Conservation (phyloP, 2,329 filamentous ascomycete genomes). For the Cladosporium sphaerospermum region DNA sequence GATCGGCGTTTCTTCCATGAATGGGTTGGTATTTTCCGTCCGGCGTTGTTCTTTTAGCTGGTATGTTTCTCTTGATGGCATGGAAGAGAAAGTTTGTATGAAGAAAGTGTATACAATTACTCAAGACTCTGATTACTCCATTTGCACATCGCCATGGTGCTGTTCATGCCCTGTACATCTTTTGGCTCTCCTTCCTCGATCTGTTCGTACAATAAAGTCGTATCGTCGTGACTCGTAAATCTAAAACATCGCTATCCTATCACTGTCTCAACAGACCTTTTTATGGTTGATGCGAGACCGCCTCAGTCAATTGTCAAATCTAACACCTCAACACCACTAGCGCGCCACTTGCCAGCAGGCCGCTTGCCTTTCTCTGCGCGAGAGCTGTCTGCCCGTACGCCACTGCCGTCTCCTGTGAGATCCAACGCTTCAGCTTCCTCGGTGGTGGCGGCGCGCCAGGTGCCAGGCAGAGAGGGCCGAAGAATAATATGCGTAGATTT, state of each 20-base stretch:
- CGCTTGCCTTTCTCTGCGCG: constrained; percentile 8
- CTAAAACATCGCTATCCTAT: too few relatives aligned
- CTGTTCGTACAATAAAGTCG: too few relatives aligned
- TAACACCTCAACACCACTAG: constrained; percentile 31
- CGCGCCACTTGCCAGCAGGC: constrained; percentile 19
- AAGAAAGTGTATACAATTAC: background rate
- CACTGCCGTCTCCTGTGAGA: constrained; percentile 24
- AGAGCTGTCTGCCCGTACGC: constrained; percentile 10
- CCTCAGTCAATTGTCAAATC: constrained; percentile 25
- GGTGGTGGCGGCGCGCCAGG: constrained; percentile 28
- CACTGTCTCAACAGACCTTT: too few relatives aligned
- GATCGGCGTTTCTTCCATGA: background rate
- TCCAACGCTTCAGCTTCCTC: constrained; percentile 23
- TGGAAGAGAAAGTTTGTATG: background rate
- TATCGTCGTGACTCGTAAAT: too few relatives aligned
- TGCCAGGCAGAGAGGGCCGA: constrained; percentile 27
- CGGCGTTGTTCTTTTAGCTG: background rate
- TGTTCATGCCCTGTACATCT: too few relatives aligned
- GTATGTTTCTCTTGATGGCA: background rate
- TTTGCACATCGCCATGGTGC: background rate
- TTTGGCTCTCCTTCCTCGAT: too few relatives aligned
- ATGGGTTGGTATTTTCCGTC: background rate
- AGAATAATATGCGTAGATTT: constrained; percentile 25
- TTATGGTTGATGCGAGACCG: background rate
- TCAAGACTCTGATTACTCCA: background rate